phyloP scores from a whole-genome alignment of 495 filamentous ascomycete genomes.

The Penicillium odoratum region DNA sequence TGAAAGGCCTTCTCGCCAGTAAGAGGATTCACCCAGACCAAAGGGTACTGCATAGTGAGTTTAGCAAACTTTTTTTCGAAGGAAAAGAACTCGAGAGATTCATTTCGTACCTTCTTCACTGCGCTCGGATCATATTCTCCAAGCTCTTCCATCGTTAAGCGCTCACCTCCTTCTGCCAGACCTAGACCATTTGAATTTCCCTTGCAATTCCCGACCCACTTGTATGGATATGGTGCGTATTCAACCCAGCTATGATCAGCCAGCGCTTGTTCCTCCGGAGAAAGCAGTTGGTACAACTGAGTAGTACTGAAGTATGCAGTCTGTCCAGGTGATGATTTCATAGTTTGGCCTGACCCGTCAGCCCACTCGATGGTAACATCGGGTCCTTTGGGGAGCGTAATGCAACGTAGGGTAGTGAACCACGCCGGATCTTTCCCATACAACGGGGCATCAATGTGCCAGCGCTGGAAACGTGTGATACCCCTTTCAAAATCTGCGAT shows the following conservation, averaged over 20 bases:
- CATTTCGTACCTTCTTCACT: conserved; percentile 26
- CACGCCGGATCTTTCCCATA: conserved; percentile 43
- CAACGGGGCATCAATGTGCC: conserved; percentile 47
- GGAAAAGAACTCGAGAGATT: not conserved
- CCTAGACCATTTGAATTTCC: conserved; percentile 38
- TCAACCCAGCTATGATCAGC: conserved; percentile 45
- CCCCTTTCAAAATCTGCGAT: conserved; percentile 14
- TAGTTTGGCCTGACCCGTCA: conserved; percentile 36
- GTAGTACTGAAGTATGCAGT: not conserved
- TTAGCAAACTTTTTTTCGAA: not conserved
- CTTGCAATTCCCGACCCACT: conserved; percentile 41
- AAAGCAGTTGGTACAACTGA: conserved; percentile 31
- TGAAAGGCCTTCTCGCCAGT: conserved; percentile 28
- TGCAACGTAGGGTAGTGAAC: conserved; percentile 42
- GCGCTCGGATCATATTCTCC: conserved; percentile 31
- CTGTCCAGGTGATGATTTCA: not conserved
- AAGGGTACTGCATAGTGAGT: conserved; percentile 24
- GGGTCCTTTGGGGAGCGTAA: conserved; percentile 32
- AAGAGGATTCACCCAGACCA: conserved; percentile 42
- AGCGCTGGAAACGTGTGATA: conserved; percentile 41
- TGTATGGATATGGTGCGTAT: conserved; percentile 40
- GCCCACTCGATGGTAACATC: conserved; percentile 42
- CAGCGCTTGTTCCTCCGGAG: conserved; percentile 35
- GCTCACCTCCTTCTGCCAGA: conserved; percentile 30
- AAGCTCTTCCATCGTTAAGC: conserved; percentile 33